Evolutionary conservation across 352 stramenopile genomes (phyloP).

Genomic region (Pythium dissotocum): DNA sequence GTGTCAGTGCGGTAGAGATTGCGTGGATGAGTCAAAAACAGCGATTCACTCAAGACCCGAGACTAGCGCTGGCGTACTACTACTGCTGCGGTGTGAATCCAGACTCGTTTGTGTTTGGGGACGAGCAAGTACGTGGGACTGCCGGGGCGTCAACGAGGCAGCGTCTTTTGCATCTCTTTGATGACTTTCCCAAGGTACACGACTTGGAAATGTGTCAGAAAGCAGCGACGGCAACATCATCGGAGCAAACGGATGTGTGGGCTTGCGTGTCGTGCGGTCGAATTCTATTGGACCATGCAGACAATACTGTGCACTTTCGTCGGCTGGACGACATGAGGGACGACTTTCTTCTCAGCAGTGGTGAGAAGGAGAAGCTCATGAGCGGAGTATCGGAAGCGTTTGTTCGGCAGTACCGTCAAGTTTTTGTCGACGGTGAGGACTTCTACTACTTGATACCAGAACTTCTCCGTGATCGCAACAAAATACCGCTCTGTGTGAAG

Average conservation of each 20-base stretch:
- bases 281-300: background rate
- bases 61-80: conserved; percentile 23
- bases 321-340: no score
- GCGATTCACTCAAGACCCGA: conserved; percentile 19
- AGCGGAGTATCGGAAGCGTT: background rate
- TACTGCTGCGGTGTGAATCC: conserved; percentile 22
- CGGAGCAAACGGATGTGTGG: background rate
- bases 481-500: conserved; percentile 21
- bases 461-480: conserved; percentile 15
- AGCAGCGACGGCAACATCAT: background rate
- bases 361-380: background rate
- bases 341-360: no score
- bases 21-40: background rate
- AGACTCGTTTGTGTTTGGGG: conserved; percentile 13
- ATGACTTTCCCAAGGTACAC: background rate
- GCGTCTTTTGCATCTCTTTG: background rate
- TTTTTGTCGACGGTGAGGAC: conserved; percentile 13
- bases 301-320: no score
- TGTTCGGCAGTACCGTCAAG: conserved; percentile 15
- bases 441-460: conserved; percentile 30
- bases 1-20: background rate
- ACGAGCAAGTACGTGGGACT: conserved; percentile 18
- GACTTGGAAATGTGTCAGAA: background rate
- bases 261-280: conserved; percentile 10
- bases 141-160: background rate